Percentiles rank a stretch among this genome's conserved stretches.
These are phyloP conservation scores for Epicoccum nigrum DNA, from an alignment of 2,329 filamentous ascomycete species.

Conservation along the genomic window DNA sequence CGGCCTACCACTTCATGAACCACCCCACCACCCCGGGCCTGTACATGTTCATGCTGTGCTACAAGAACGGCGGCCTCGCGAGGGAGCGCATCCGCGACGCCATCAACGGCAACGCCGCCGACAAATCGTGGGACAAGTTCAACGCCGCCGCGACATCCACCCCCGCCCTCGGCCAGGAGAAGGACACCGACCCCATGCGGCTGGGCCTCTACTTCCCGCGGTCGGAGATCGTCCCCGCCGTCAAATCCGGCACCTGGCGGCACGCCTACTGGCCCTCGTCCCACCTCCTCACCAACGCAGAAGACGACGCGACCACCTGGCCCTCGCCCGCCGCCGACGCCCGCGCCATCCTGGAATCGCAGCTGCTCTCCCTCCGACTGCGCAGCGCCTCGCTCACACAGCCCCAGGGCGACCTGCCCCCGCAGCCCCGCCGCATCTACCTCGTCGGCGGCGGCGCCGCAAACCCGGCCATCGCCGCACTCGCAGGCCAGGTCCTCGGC, in stretches of 20 bases:
- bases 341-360: slow-evolving; percentile 89
- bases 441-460: slow-evolving; percentile 90
- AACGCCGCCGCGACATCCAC: slow-evolving; percentile 73
- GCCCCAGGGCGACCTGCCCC: slow-evolving; percentile 65
- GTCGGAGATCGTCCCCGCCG: slow-evolving; percentile 93
- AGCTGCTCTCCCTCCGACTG: slow-evolving; percentile 87
- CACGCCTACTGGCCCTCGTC: slow-evolving; percentile 66
- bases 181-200: slow-evolving; percentile 67
- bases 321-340: slow-evolving; percentile 71
- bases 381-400: slow-evolving; percentile 77
- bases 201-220: slow-evolving; percentile 94
- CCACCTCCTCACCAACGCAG: slow-evolving; percentile 50
- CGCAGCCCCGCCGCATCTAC: slow-evolving; percentile 88
- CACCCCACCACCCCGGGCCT: slow-evolving; percentile 88
- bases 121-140: slow-evolving; percentile 73
- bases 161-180: slow-evolving; percentile 68
- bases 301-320: slow-evolving; percentile 46
- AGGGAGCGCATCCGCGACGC: slow-evolving; percentile 87
- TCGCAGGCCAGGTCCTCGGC: slow-evolving; percentile 87
- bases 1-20: slow-evolving; percentile 96
- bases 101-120: slow-evolving; percentile 63
- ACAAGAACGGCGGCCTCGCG: slow-evolving; percentile 95
- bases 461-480: slow-evolving; percentile 85
- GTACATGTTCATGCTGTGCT: slow-evolving; percentile 99
- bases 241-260: slow-evolving; percentile 84